Conservation (phyloP, 208 protist genomes). For the Acanthamoeba culbertsoni region DNA sequence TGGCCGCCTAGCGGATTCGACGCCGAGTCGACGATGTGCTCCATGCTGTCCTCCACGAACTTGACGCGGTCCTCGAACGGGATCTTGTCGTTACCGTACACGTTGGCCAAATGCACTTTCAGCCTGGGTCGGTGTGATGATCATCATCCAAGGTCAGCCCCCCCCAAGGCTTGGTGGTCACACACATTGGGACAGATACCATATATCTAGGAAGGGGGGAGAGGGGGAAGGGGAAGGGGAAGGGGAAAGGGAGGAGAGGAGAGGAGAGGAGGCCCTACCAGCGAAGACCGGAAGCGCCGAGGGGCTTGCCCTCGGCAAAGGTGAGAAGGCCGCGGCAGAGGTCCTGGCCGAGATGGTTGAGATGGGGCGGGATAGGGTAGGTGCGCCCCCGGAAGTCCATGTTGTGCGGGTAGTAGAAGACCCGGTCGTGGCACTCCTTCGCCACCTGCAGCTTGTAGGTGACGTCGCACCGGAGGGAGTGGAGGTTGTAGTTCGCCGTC, state of each 20-base stretch:
- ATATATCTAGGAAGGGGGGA: too few relatives aligned
- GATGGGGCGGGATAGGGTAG: conserved; percentile 96
- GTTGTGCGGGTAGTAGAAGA: conserved; percentile 97
- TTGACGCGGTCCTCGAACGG: conserved; percentile 93
- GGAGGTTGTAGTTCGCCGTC: conserved; percentile 67
- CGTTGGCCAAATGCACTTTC: conserved; percentile 97
- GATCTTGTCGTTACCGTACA: conserved; percentile 96
- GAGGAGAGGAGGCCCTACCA: conserved; percentile 83
- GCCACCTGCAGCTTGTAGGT: conserved; percentile 73
- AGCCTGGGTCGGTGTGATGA: conserved; percentile 65
- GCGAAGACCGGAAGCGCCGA: conserved; percentile 92
- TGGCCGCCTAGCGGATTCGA: conserved; percentile 68
- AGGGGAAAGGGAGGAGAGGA: neutral
- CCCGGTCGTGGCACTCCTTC: conserved; percentile 60
- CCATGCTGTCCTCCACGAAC: conserved; percentile 92
- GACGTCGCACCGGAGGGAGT: conserved; percentile 73
- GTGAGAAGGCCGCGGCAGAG: conserved; percentile 90
- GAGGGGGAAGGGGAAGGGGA: neutral
- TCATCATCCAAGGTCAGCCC: neutral
- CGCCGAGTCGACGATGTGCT: conserved; percentile 66
- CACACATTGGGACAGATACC: too few relatives aligned
- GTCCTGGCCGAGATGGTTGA: conserved; percentile 96
- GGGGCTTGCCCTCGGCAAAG: conserved; percentile 92
- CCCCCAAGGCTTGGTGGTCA: too few relatives aligned
- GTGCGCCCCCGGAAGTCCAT: conserved; percentile 98